Evolutionary conservation across 1,284 basidiomycete species (phyloP).

Genomic region (Nidula niveotomentosa): DNA sequence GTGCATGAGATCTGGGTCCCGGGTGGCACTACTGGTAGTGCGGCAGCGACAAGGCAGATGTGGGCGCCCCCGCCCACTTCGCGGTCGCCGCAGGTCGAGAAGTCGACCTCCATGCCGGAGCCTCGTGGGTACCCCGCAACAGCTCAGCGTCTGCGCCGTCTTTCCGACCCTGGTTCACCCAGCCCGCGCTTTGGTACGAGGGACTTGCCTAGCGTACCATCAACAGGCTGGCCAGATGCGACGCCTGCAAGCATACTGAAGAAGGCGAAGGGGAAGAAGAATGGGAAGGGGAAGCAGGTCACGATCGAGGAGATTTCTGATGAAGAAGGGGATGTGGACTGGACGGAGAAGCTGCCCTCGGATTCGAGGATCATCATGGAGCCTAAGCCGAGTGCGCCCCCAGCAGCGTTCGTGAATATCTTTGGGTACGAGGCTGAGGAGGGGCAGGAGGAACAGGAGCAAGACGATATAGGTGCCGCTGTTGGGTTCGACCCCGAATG

Average conservation of each 20-base stretch:
- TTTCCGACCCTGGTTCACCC: conserved; percentile 25
- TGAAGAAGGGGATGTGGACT: conserved; percentile 34
- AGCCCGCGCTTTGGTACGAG: conserved; percentile 9
- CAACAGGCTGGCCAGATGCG: neutral
- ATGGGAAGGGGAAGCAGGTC: conserved; percentile 29
- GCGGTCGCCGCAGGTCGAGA: conserved; percentile 16
- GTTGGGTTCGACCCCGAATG: neutral
- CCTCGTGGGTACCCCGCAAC: conserved; percentile 2
- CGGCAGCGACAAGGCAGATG: neutral
- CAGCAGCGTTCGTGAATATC: conserved; percentile 31
- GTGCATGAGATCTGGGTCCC: conserved; percentile 3
- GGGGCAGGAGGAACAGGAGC: conserved; percentile 1
- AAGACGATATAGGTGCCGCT: neutral
- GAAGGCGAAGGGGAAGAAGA: conserved; percentile 19
- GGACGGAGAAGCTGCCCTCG: conserved; percentile 27
- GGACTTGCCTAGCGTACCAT: conserved; percentile 11
- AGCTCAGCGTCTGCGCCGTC: conserved; percentile 17
- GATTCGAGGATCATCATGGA: conserved; percentile 34
- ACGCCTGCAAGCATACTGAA: conserved; percentile 18
- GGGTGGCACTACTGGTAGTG: neutral
- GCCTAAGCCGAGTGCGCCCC: conserved; percentile 38
- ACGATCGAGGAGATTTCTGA: conserved; percentile 48
- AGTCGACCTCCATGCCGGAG: conserved; percentile 15
- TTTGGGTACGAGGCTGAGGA: conserved; percentile 21
- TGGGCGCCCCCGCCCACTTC: conserved; percentile 10